phyloP scores from a whole-genome alignment of 306 rosid species.

The Trifolium dubium region DNA sequence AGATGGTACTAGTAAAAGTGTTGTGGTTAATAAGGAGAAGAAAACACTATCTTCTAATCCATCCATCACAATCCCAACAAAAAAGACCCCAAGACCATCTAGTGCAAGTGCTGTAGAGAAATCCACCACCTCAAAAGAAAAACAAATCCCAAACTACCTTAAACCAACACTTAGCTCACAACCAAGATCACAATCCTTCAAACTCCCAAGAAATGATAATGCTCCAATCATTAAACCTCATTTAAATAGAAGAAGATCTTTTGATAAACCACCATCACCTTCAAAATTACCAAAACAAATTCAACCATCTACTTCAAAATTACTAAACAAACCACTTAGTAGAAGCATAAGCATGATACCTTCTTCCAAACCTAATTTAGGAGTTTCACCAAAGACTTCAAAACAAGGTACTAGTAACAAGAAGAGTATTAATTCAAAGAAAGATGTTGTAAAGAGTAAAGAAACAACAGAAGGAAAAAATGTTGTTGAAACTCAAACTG shows the following conservation, averaged over 20 bases:
- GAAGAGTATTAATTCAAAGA: constrained; percentile 42
- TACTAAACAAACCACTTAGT: constrained; percentile 47
- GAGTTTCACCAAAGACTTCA: constrained; percentile 20
- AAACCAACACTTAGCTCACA: constrained; percentile 67
- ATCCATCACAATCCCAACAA: constrained; percentile 44
- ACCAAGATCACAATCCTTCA: constrained; percentile 44
- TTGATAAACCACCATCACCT: constrained; percentile 71
- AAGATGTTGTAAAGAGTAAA: constrained; percentile 27
- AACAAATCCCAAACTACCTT: constrained; percentile 69
- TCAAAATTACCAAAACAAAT: constrained; percentile 41
- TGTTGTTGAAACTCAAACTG: constrained; percentile 36
- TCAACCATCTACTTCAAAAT: constrained; percentile 55
- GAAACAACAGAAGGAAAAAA: background rate
- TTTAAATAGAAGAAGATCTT: constrained; percentile 75
- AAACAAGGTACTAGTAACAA: background rate
- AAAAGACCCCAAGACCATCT: constrained; percentile 44
- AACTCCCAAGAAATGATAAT: constrained; percentile 35
- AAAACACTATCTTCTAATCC: constrained; percentile 42
- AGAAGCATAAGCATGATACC: background rate
- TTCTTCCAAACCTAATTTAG: constrained; percentile 12
- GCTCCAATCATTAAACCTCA: constrained; percentile 40
- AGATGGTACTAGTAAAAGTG: constrained; percentile 32
- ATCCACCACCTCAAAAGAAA: constrained; percentile 40
- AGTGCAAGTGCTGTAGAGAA: constrained; percentile 32
- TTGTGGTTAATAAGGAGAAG: constrained; percentile 63